Evolutionary conservation across 73 alveolate genomes (phyloP), one percentile per base, ranked within the genome.

Genomic region (Paramecium tetraurelia): DNA sequence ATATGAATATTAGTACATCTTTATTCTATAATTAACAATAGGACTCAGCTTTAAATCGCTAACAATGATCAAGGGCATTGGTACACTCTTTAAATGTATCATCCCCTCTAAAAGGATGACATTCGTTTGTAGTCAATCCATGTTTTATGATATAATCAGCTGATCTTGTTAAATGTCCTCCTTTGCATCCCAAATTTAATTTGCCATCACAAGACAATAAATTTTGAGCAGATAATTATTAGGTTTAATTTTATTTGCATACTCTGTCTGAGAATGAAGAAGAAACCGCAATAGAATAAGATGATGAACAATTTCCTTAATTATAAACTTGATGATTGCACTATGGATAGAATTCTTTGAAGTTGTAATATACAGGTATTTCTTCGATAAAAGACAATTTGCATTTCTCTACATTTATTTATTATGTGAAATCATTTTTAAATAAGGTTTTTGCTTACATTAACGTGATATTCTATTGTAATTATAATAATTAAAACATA

Each of bases 141-240:
- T 80, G 90, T 12, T 80, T 80, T 8, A 80, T 80, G 1, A 80
- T 80, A 27, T 86, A 95, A 83, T 93, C 94, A 58, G 88, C 87
- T 5, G 92, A 92, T 93, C 95, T 92, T 21, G 93, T 93, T 27
- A 94, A 93, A 68, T 90, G 94, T 29, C 98, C 98, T 11, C 98
- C 98, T 36, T 92, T 92, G 92, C 98, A 95, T 33, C 95, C 96
- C 44, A 89, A 86, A 80, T 92, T 94, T 27, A 75, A 38, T 92
- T 85, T 86, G 50, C 72, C 72, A 41, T 95, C 98, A 83, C 98
- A 95, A 6, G 94, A 86, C 12, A 95, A 59, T 7, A 94, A 29
- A 57, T 95, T 93, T 71, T 95, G 33, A 24, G 96, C 95, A n/a
- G 98, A 92, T n/a, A 95, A 94, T 46, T 77, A 43, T 29, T 77